Percentiles rank a stretch among this genome's conserved stretches.
These are phyloP conservation scores for Gymnopilus dilepis DNA, from an alignment of 768 basidiomycete genomes.

Conservation along the genomic window DNA sequence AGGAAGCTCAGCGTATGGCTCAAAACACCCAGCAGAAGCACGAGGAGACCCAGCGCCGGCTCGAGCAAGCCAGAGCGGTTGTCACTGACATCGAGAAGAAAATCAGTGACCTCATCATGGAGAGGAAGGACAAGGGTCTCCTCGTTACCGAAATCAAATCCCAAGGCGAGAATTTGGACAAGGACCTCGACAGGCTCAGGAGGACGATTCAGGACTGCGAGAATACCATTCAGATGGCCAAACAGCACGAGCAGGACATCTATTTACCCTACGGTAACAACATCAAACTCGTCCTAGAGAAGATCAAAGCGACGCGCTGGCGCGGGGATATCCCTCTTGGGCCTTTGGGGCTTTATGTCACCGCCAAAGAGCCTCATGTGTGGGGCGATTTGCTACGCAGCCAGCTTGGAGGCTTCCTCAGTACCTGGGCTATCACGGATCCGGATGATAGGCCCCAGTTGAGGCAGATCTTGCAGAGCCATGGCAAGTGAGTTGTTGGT, in stretches of 20 bases:
- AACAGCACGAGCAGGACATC: constrained; percentile 58
- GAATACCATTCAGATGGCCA: constrained; percentile 53
- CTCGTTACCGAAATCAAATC: constrained; percentile 36
- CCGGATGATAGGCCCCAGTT: constrained; percentile 62
- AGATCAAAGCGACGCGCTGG: constrained; percentile 61
- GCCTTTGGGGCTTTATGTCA: constrained; percentile 82
- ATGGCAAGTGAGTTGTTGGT: constrained; percentile 63
- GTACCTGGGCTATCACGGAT: constrained; percentile 78
- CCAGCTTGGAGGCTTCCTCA: constrained; percentile 63
- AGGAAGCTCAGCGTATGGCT: constrained; percentile 59
- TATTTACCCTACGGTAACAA: constrained; percentile 66
- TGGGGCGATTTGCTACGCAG: constrained; percentile 73
- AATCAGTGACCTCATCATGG: constrained; percentile 33
- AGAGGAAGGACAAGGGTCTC: constrained; percentile 37
- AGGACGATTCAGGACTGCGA: constrained; percentile 51
- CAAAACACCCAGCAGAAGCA: constrained; percentile 65
- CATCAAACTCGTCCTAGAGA: constrained; percentile 60
- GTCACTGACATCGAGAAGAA: constrained; percentile 44
- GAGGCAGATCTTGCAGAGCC: constrained; percentile 57
- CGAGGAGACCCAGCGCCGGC: constrained; percentile 57
- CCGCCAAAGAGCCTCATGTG: constrained; percentile 62
- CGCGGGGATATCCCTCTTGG: constrained; percentile 70
- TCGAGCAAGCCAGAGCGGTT: constrained; percentile 50
- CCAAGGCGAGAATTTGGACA: constrained; percentile 44
- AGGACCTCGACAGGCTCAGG: constrained; percentile 36